Evolutionary conservation across 2,329 filamentous ascomycete genomes (phyloP).

Genomic region (Phyllosticta ampelicida): DNA sequence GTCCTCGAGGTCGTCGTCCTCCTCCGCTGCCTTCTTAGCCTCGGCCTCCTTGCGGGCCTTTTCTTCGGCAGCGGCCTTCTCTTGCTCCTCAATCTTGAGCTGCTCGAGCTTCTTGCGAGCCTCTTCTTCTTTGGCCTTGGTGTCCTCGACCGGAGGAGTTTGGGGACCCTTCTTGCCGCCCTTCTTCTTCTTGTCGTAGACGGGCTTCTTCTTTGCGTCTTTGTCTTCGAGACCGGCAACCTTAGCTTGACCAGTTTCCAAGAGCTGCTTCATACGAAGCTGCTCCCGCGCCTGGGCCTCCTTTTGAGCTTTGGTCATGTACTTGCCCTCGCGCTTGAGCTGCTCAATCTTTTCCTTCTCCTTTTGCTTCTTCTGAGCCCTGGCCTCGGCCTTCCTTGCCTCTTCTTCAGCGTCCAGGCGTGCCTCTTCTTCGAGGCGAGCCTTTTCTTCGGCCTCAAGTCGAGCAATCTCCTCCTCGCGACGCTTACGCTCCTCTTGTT

Average conservation of each 20-base stretch:
- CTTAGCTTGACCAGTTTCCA: slow-evolving; percentile 58
- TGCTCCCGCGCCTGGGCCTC: slow-evolving; percentile 72
- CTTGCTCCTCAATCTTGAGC: slow-evolving; percentile 49
- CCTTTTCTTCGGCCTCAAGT: slow-evolving; percentile 51
- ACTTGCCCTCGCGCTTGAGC: slow-evolving; percentile 79
- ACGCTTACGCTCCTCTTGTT: slow-evolving; percentile 65
- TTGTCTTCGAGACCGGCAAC: slow-evolving; percentile 49
- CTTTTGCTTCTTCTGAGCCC: slow-evolving; percentile 68
- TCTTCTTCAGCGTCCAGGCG: slow-evolving; percentile 54
- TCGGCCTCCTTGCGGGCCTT: slow-evolving; percentile 59
- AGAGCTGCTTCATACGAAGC: slow-evolving; percentile 73
- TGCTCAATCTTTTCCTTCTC: slow-evolving; percentile 81
- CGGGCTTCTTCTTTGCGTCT: slow-evolving; percentile 62
- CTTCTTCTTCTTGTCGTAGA: slow-evolving; percentile 63
- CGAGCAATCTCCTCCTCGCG: slow-evolving; percentile 54
- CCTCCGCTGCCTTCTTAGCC: slow-evolving; percentile 53
- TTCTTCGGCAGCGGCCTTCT: slow-evolving; percentile 63
- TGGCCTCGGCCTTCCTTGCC: slow-evolving; percentile 61
- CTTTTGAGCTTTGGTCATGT: slow-evolving; percentile 74
- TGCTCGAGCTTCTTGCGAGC: slow-evolving; percentile 47
- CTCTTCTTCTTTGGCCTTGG: slow-evolving; percentile 38
- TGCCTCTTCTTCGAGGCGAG: slow-evolving; percentile 55
- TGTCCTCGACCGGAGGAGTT: slow-evolving; percentile 37
- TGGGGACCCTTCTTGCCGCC: slow-evolving; percentile 44
- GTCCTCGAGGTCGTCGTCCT: slow-evolving; percentile 60